Evolutionary conservation across 306 rosid species (phyloP).

Genomic region (Prunus dulcis): DNA sequence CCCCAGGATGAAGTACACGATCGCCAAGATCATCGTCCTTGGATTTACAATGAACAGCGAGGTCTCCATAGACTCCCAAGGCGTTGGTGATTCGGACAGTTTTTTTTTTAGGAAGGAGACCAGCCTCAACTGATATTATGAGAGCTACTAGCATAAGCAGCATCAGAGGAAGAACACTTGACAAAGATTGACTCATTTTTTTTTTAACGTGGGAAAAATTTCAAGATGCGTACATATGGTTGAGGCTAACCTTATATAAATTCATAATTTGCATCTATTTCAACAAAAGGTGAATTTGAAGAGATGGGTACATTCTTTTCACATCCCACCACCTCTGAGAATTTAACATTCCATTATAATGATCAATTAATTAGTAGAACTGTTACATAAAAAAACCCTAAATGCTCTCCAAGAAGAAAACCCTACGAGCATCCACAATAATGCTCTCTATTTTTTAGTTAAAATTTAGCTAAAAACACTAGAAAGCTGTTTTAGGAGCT

Average conservation of each 20-base stretch:
- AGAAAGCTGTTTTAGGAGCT: no score
- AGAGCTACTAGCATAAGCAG: neutral
- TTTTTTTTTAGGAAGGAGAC: neutral
- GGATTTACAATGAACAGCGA: conserved; percentile 11
- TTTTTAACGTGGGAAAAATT: neutral
- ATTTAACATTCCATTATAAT: neutral
- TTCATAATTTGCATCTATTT: neutral
- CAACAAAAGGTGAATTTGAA: neutral
- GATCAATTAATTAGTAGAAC: neutral
- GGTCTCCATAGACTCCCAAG: neutral
- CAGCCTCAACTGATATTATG: neutral
- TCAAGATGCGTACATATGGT: neutral
- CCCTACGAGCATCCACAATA: no score
- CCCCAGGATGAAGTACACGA: neutral
- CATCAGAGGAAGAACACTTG: neutral
- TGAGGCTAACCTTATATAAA: neutral
- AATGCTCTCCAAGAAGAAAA: no score
- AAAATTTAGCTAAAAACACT: no score
- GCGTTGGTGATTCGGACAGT: conserved; percentile 7
- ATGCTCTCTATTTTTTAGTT: no score
- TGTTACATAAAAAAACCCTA: neutral
- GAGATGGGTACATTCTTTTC: neutral
- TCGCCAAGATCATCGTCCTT: conserved; percentile 23
- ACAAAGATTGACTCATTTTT: neutral
- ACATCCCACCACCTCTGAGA: neutral